phyloP scores from a whole-genome alignment of 2,329 filamentous ascomycete genomes.

The Emericellopsis cladophorae region DNA sequence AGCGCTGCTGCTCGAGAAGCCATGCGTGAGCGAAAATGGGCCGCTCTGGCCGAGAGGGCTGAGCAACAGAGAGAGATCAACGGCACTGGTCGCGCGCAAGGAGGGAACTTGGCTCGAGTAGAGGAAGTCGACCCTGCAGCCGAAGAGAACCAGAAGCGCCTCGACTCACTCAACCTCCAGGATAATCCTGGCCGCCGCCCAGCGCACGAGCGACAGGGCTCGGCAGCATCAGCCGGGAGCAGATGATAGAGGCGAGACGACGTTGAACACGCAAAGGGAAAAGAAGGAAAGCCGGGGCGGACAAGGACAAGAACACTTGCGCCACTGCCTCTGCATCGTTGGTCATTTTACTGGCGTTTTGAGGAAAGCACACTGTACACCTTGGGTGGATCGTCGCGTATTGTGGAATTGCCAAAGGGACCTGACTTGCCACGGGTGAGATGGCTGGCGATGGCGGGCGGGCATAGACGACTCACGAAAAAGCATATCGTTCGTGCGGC shows the following conservation, averaged over 20 bases:
- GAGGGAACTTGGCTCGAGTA: conserved; percentile 32
- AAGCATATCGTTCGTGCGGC: no score
- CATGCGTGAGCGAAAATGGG: conserved; percentile 78
- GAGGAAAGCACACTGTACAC: no score
- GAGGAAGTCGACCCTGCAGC: conserved; percentile 71
- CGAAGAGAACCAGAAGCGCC: conserved; percentile 73
- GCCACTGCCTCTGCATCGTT: no score
- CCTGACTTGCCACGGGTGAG: no score
- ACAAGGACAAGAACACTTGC: no score
- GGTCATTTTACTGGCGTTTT: no score
- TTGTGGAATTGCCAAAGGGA: no score
- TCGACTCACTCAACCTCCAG: conserved; percentile 83
- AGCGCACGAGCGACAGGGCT: conserved; percentile 47
- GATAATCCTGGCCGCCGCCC: conserved; percentile 55
- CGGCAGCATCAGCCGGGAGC: conserved; percentile 39
- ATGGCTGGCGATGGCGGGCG: no score
- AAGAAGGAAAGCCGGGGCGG: no score
- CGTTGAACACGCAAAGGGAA: no score
- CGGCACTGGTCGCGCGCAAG: conserved; percentile 22
- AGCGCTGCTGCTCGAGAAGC: conserved; percentile 76
- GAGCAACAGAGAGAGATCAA: conserved; percentile 45
- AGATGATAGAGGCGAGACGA: conserved; percentile 19
- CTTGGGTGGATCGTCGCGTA: no score
- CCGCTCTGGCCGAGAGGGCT: conserved; percentile 69
- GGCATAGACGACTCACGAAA: no score